Base-by-base conservation (phyloP, 1,139 yeast genomes). In the Ogataea hybrid region DNA sequence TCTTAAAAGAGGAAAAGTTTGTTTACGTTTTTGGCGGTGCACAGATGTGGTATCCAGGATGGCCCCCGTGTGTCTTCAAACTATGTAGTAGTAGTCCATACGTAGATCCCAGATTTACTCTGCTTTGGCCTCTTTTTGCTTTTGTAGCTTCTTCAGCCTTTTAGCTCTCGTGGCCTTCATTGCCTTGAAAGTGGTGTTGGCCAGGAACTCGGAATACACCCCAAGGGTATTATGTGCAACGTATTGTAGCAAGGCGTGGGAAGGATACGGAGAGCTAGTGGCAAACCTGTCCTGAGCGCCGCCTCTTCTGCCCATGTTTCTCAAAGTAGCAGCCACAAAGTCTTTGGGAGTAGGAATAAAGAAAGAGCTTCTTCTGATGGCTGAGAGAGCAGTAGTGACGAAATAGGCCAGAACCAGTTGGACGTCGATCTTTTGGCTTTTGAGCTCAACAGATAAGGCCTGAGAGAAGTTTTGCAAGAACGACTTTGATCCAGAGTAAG, bases 301-400 rank as follows among this genome's bases (percentile, higher is more conserved):
- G 39, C 81, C 78, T 53, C 95, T 81, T 60, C 88, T 83, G 20
- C 97, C 97, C 42, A 84, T 78, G 38, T 75, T 71, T 36, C 66
- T 67, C 57, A 92, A 73, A 4, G 87, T 75, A 15, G 94, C 67
- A 23, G 68, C 62, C 39, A 92, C 98, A 65, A 94, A 94, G 30
- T 63, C 63, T 61, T 79, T 78, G 40, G 97, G 95, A 59, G 71
- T 83, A 48, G 99, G 98, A 58, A 90, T 86, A 56, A 81, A 56
- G 31, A 73, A 62, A 21, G 95, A 83, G 10, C 95, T 60, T 56
- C 84, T 80, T 64, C 83, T 82, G 58, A 92, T 78, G 73, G 92
- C 94, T 41, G 97, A 90, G 97, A 92, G 89, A 49, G 95, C 87
- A 27, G 96, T 85, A 4, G 97, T 84, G 37, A 92, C 97, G 58